These are phyloP conservation scores for Talaromyces albobiverticillius DNA, from an alignment of 2,329 filamentous ascomycete species.

Conservation along the genomic window DNA sequence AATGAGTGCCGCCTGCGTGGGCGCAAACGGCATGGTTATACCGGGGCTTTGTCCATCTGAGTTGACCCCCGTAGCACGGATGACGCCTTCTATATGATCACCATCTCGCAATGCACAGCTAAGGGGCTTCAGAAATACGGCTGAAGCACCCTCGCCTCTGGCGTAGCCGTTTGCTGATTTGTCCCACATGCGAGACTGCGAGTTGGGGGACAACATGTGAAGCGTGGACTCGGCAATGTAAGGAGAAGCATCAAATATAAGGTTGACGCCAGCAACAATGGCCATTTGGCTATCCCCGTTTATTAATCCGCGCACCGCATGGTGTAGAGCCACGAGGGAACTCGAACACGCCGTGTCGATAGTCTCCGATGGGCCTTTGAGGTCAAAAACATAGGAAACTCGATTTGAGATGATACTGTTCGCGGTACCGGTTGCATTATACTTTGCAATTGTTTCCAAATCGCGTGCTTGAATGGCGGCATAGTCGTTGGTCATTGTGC, in stretches of 20 bases:
- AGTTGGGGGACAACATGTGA: conserved; percentile 52
- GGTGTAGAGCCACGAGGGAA: conserved; percentile 36
- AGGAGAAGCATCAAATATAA: conserved; percentile 28
- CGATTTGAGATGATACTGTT: conserved; percentile 40
- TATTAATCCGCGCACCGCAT: conserved; percentile 29
- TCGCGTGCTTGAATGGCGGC: conserved; percentile 17
- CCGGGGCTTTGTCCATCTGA: conserved; percentile 27
- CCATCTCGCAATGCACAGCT: conserved; percentile 43
- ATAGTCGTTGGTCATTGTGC: conserved; percentile 25
- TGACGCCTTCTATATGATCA: conserved; percentile 39
- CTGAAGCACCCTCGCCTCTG: conserved; percentile 50
- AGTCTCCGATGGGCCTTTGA: conserved; percentile 40
- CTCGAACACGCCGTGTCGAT: conserved; percentile 49
- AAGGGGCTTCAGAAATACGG: conserved; percentile 50
- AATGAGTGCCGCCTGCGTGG: conserved; percentile 38
- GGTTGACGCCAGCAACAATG: conserved; percentile 22
- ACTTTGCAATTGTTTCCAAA: conserved; percentile 15
- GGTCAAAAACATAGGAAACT: conserved; percentile 40
- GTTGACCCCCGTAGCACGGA: conserved; percentile 28
- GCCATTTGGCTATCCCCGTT: conserved; percentile 27
- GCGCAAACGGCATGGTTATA: conserved; percentile 27
- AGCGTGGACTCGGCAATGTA: conserved; percentile 31
- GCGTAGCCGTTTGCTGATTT: conserved; percentile 46
- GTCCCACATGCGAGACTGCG: conserved; percentile 51
- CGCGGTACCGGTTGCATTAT: conserved; percentile 28